phyloP scores from a whole-genome alignment of 768 basidiomycete genomes.

The Amanita pseudoporphyria region DNA sequence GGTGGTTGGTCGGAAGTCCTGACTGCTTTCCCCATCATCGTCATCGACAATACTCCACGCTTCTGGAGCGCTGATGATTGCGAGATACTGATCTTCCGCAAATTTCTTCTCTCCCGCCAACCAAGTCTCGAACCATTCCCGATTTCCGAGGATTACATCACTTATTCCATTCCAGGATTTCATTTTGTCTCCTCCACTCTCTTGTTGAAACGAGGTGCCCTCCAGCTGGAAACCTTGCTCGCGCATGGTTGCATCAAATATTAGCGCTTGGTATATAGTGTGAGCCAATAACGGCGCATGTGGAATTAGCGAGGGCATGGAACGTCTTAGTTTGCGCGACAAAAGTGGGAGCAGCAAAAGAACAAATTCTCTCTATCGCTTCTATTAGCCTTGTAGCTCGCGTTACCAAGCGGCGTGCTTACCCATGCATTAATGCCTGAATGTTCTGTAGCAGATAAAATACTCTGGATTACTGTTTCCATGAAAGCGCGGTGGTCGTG shows the following conservation, averaged over 20 bases:
- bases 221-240: conserved; percentile 64
- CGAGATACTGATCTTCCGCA: conserved; percentile 77
- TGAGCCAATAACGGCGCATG: conserved; percentile 87
- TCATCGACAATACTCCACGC: conserved; percentile 83
- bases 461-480: conserved; percentile 59
- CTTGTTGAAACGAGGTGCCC: conserved; percentile 32
- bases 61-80: conserved; percentile 69
- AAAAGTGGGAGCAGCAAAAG: conserved; percentile 69
- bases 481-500: conserved; percentile 83
- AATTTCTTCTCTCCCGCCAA: conserved; percentile 83
- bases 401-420: conserved; percentile 12
- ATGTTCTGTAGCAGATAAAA: conserved; percentile 59
- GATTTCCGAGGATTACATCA: conserved; percentile 69
- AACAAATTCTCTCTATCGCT: conserved; percentile 73
- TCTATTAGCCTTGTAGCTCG: conserved; percentile 4
- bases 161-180: conserved; percentile 65
- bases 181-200: conserved; percentile 13
- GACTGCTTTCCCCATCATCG: conserved; percentile 31
- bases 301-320: conserved; percentile 62
- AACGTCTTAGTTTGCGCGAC: conserved; percentile 62
- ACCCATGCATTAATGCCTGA: conserved; percentile 69
- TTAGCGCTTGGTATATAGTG: conserved; percentile 86
- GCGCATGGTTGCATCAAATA: conserved; percentile 72
- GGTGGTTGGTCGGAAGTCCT: conserved; percentile 59
- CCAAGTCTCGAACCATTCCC: conserved; percentile 91